phyloP scores from a whole-genome alignment of 257 asterid species.

The Datura wrightii region DNA sequence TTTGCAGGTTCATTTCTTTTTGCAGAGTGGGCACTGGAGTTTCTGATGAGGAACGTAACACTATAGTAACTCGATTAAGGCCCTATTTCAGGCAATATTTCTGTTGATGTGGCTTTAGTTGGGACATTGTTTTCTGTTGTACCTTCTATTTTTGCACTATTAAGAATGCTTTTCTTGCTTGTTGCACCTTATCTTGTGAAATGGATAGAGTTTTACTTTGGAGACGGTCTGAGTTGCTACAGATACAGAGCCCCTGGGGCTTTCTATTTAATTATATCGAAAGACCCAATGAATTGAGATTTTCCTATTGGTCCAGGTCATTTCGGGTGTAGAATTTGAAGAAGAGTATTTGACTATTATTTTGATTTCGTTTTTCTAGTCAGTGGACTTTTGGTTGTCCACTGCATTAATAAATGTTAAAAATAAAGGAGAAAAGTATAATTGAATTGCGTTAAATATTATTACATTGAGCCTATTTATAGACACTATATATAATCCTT shows the following conservation, averaged over 20 bases:
- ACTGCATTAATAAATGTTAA: not conserved
- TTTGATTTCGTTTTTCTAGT: not conserved
- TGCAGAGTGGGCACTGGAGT: constrained; percentile 99
- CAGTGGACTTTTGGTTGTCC: constrained; percentile 20
- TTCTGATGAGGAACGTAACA: constrained; percentile 88
- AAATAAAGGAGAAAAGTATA: not conserved
- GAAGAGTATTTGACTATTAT: no score
- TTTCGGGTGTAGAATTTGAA: no score
- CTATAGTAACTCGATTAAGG: constrained; percentile 75
- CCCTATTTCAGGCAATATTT: constrained; percentile 77
- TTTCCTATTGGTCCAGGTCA: no score
- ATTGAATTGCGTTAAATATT: not conserved
- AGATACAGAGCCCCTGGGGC: not conserved
- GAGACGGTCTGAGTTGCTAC: not conserved
- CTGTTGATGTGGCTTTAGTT: not conserved
- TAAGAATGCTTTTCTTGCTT: constrained; percentile 7
- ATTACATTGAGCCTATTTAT: not conserved
- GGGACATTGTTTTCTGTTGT: constrained; percentile 27
- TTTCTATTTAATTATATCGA: no score
- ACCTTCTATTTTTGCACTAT: constrained; percentile 6
- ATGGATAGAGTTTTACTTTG: not conserved
- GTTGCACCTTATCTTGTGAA: constrained; percentile 17
- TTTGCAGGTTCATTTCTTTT: constrained; percentile 93
- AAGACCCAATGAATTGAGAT: no score
- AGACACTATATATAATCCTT: not conserved